Conservation (phyloP, 345 rosid genomes). For the Citrus trifoliata region DNA sequence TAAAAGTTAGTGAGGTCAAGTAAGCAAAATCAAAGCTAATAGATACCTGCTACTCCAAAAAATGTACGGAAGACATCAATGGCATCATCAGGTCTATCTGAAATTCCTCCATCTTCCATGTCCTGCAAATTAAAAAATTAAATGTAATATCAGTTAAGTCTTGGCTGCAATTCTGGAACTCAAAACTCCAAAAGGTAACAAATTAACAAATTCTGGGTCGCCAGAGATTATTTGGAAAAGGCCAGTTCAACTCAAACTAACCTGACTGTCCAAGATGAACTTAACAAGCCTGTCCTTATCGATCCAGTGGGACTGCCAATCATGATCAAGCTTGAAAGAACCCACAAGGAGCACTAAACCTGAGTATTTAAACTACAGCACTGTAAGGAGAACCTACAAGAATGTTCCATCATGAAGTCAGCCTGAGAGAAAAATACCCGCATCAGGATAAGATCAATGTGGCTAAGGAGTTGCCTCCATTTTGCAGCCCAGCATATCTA, state of each 20-base stretch:
- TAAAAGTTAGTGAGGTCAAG: background rate
- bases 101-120: slow-evolving; percentile 78
- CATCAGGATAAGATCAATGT: too few species aligned
- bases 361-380: slow-evolving; percentile 1
- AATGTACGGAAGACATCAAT: slow-evolving; percentile 84
- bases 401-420: background rate
- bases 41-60: slow-evolving; percentile 86
- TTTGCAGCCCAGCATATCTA: too few species aligned
- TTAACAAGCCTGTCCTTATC: slow-evolving; percentile 69
- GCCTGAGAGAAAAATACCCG: slow-evolving; percentile 21
- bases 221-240: background rate
- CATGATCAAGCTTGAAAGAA: slow-evolving; percentile 87
- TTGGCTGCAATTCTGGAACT: background rate
- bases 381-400: slow-evolving; percentile 2
- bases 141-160: background rate
- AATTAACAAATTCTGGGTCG: background rate
- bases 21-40: background rate
- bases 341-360: slow-evolving; percentile 98
- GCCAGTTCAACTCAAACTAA: slow-evolving; percentile 23
- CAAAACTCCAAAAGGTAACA: background rate
- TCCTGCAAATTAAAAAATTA: slow-evolving; percentile 41
- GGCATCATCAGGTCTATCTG: slow-evolving; percentile 87
- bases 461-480: too few species aligned
- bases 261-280: slow-evolving; percentile 80
- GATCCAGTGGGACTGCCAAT: slow-evolving; percentile 89